phyloP scores from a whole-genome alignment of 1,284 basidiomycete species.

The Schizophyllum commune region DNA sequence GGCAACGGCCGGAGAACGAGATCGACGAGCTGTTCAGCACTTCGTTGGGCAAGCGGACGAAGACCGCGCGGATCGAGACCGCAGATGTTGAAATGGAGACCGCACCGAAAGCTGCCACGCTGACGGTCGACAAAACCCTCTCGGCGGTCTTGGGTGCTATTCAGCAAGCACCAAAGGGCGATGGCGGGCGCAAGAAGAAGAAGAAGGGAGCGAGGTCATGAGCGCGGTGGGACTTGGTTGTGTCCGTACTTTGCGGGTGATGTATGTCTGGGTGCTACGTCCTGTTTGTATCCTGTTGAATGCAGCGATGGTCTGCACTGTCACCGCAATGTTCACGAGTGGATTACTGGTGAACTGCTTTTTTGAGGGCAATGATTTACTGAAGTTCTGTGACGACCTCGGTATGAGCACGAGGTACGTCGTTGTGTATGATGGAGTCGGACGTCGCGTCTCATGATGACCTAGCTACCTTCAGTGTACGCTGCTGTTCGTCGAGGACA shows the following conservation, averaged over 20 bases:
- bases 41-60: conserved; percentile 36
- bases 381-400: too few species aligned
- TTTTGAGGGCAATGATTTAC: too few species aligned
- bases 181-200: neutral
- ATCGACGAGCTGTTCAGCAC: conserved; percentile 65
- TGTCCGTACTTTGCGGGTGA: neutral
- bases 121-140: neutral
- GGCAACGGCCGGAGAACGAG: conserved; percentile 41
- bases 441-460: too few species aligned
- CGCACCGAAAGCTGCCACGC: neutral
- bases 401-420: too few species aligned
- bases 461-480: too few species aligned
- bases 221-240: neutral
- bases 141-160: neutral
- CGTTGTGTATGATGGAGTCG: too few species aligned
- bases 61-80: neutral
- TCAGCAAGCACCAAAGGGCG: neutral
- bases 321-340: too few species aligned
- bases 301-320: too few species aligned
- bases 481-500: too few species aligned
- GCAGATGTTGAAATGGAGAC: neutral
- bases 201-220: neutral
- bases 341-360: too few species aligned
- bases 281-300: neutral
- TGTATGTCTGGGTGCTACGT: neutral